Base-by-base conservation (phyloP, 2,329 filamentous ascomycete species). In the Cordyceps javanica region DNA sequence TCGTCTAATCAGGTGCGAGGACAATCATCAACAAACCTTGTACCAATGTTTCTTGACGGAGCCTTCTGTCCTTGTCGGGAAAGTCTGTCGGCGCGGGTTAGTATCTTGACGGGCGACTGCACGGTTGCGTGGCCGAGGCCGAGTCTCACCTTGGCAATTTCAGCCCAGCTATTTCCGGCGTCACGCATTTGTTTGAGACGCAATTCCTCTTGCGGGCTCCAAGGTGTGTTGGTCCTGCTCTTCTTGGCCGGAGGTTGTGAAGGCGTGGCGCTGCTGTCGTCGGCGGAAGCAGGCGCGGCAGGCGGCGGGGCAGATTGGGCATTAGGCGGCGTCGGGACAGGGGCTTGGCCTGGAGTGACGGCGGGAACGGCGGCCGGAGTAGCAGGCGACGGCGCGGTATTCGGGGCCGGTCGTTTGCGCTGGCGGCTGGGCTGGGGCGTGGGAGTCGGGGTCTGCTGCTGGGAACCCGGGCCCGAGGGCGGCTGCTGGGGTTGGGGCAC, bases 41-140 rank as follows among this genome's bases (percentile, higher is more conserved):
- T 99, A 97, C 93, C 94, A 99, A 72, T 99, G 94, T 76, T 97
- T 99, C 81, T 97, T 99, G 23, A 99, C 94, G 68, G 92, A 97
- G 8, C 94, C 94, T 75, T 99, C 94, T 42, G 94, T 99, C 67
- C 94, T 83, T 25, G 85, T 87, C 11, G 94, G 93, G 70, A 99
- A 99, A 2, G 89, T 92, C 90, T 95, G 63, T 77, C 77, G 61
- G 66, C 30, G 66, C 30, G 6, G 14, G 10, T 55, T 38, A 55
- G 52, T 7, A 39, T 3, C 5, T 13, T 30, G 8, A 25, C 14
- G 8, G 21, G 25, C 3, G 10, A 2, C 5, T 23, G 3, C 3
- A 23, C 13, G 3, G 19, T 9, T 21, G n/a, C 45, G 5, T 34
- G 5, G 23, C n/a, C n/a, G n/a, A n/a, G n/a, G 7, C 21, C 21